Evolutionary conservation across 2,329 filamentous ascomycete species (phyloP), one percentile per base, ranked within the genome.

Genomic region (Cladophialophora psammophila): DNA sequence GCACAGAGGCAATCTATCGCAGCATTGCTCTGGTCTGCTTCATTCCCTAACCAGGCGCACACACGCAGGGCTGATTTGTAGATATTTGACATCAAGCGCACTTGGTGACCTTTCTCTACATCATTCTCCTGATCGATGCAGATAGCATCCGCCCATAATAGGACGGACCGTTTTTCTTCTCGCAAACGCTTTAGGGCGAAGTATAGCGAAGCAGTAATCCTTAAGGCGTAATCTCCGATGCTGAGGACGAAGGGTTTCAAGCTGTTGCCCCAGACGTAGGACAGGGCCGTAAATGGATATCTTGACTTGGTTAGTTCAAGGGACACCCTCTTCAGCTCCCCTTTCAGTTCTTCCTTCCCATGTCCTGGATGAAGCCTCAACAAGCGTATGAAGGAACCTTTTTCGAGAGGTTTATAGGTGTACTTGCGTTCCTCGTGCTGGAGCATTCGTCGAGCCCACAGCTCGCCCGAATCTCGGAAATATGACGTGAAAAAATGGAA

Each of bases 51-150:
- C 42, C 42, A 48, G 5, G 42, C 42, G 42, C 42, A 48, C 42
- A 48, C 42, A 9, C 42, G 42, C 6, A 48, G 15, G n/a, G 42
- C 42, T 1, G 42, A 48, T n/a, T 48, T 48, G 42, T 57, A 57
- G 5, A 57, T 57, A n/a, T 35, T 13, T 57, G 32, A 20, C 54
- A 57, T 57, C 35, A 36, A 38, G 4, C 35, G 54, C 31, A 57
- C 54, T 18, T 57, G 54, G 35, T 57, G 54, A n/a, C 54, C 54
- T 57, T 35, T 32, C 54, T 57, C 54, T 20, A 8, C 18, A 35
- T 35, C 54, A 57, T 57, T 57, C 15, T 5, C 52, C 52, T 54
- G 52, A 54, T 54, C 52, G 52, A 54, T 54, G 20, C 52, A 54
- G 32, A 38, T 57, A 20, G 54, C 54, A 38, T 57, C 54, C 5